A percentile compares a stretch with the other conserved stretches of the same genome.
Conservation (phyloP, 768 basidiomycete species). For the Tricholoma saponaceum region DNA sequence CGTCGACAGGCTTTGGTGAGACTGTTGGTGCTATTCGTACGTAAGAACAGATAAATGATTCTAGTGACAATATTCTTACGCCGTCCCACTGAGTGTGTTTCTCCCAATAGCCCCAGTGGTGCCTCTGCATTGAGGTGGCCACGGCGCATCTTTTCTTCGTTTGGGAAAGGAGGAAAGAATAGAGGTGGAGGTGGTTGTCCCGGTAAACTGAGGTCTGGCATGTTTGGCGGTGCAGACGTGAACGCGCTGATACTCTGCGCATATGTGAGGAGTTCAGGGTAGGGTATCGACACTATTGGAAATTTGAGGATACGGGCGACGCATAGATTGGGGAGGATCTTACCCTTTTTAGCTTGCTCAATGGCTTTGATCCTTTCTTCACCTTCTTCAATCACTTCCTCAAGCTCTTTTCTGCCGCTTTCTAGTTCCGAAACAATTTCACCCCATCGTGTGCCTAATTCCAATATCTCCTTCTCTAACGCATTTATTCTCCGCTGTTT, state of each 20-base stretch:
- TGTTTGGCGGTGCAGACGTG: slow-evolving; percentile 85
- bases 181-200: slow-evolving; percentile 73
- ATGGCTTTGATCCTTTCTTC: slow-evolving; percentile 68
- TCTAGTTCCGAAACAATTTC: slow-evolving; percentile 64
- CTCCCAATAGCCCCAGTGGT: slow-evolving; percentile 72
- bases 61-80: slow-evolving; percentile 38
- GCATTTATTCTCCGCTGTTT: slow-evolving; percentile 72
- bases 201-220: slow-evolving; percentile 68
- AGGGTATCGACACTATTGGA: slow-evolving; percentile 65
- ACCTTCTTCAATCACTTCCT: slow-evolving; percentile 70
- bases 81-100: slow-evolving; percentile 77
- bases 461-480: slow-evolving; percentile 66
- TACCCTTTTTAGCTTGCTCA: slow-evolving; percentile 68
- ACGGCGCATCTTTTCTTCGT: slow-evolving; percentile 87
- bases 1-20: slow-evolving; percentile 49
- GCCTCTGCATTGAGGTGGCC: slow-evolving; percentile 78
- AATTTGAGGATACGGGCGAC: background rate
- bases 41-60: slow-evolving; percentile 6
- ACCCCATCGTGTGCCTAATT: slow-evolving; percentile 63
- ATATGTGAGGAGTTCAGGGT: slow-evolving; percentile 79
- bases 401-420: slow-evolving; percentile 63
- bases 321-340: slow-evolving; percentile 8
- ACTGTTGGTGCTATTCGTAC: slow-evolving; percentile 49
- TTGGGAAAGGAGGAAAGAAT: slow-evolving; percentile 89
- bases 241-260: slow-evolving; percentile 83